phyloP scores from a whole-genome alignment of 73 alveolate genomes.

The Paramecium sonneborni region DNA sequence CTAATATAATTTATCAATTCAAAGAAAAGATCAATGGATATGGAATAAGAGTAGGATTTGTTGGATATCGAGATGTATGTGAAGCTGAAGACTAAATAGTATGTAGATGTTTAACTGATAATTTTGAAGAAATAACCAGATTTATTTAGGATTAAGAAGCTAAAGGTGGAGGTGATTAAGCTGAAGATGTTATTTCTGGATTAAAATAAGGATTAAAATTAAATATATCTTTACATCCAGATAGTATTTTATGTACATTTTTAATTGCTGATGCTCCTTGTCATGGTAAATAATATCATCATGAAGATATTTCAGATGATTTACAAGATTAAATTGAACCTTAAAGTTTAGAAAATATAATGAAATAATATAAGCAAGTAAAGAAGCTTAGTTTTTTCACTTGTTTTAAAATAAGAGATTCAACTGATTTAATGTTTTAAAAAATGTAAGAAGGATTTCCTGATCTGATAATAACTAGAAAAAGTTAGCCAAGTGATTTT shows the following conservation, averaged over 20 bases:
- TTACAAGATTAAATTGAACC: background rate
- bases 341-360: background rate
- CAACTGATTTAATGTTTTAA: background rate
- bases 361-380: background rate
- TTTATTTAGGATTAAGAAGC: background rate
- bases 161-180: constrained; percentile 59
- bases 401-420: constrained; percentile 38
- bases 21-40: background rate
- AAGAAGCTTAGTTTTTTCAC: background rate
- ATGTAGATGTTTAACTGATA: constrained; percentile 1
- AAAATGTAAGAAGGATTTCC: background rate
- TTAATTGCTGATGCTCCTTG: constrained; percentile 58
- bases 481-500: background rate
- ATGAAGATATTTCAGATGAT: background rate
- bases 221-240: constrained; percentile 6
- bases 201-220: background rate
- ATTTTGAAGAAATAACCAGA: background rate
- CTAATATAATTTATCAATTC: background rate
- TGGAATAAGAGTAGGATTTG: constrained; percentile 47
- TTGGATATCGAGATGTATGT: constrained; percentile 47
- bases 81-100: background rate
- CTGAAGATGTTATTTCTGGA: constrained; percentile 61
- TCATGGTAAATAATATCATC: constrained; percentile 53
- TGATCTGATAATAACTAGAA: background rate
- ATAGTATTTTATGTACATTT: background rate